Evolutionary conservation across 2,329 filamentous ascomycete genomes (phyloP), one percentile per base, ranked within the genome.

Genomic region (Cladorrhinum sp.): DNA sequence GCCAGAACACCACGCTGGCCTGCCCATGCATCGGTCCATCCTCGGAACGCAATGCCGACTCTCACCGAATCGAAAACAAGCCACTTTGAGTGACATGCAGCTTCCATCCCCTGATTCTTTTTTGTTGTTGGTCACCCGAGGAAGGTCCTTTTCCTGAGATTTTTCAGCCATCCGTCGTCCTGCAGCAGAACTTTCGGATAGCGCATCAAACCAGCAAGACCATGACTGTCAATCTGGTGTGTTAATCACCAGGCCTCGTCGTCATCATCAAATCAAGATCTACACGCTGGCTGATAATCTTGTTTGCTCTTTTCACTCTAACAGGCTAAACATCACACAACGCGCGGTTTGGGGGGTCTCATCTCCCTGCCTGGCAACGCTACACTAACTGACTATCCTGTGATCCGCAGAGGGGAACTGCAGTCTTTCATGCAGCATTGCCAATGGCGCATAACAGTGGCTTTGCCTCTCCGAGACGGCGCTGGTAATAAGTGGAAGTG

Each of bases 1-100:
- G 50, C 49, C 49, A 54, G 55, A 38, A 57, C 23, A 61, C 52
- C 48, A 48, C 54, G 50, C 48, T 54, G 55, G 55, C 36, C 38
- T 56, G 50, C 50, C 53, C 55, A 50, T 61, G 59, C 55, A 25
- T 48, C 41, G 55, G 53, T 23, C 50, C 27, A 55, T 54, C 49
- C 49, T 50, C 20, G 38, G 41, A 41, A 56, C 58, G 55, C 55
- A 38, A 49, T 51, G 51, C 50, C 10, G 22, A 41, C 55, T 51
- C 50, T 56, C 52, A 51, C 58, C 52, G 52, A 55, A 45, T 45
- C 18, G 41, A 45, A n/a, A n/a, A 45, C 41, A 45, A 45, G n/a
- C 41, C 41, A 45, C 20, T 45, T 22, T 3, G 41, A 45, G 41
- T 45, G 41, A 45, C 41, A 4, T 45, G 41, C 41, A 45, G 41